Evolutionary conservation across 768 basidiomycete species (phyloP).

Genomic region (Serpula lacrymans): DNA sequence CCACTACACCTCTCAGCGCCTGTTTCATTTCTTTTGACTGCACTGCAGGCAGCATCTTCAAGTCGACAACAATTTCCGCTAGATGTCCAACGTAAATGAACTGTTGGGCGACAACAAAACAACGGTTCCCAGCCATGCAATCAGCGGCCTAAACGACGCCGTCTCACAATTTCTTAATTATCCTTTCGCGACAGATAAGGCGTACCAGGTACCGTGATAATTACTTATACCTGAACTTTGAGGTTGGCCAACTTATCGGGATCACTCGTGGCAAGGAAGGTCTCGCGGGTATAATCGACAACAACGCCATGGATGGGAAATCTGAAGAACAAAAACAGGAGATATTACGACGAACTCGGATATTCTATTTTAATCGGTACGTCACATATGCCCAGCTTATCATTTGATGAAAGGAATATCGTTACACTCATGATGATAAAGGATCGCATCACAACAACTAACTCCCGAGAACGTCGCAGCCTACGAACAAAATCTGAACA

Average conservation of each 20-base stretch:
- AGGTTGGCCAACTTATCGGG: conserved; percentile 5
- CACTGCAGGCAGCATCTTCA: no score
- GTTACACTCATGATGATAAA: conserved; percentile 36
- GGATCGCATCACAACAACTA: conserved; percentile 24
- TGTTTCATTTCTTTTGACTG: neutral
- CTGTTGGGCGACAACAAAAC: no score
- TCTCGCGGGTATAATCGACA: conserved; percentile 51
- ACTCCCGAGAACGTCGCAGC: conserved; percentile 24
- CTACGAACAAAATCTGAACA: conserved; percentile 10
- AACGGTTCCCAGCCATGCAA: no score
- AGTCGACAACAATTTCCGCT: neutral
- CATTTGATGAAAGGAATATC: conserved; percentile 3
- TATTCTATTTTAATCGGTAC: conserved; percentile 74
- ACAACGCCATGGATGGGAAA: conserved; percentile 33
- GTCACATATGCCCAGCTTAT: conserved; percentile 6
- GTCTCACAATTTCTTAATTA: conserved; percentile 46
- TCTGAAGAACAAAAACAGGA: conserved; percentile 42
- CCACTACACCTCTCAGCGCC: neutral
- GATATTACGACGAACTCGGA: conserved; percentile 47
- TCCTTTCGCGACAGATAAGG: conserved; percentile 54
- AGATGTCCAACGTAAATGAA: conserved; percentile 6
- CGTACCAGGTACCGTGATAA: conserved; percentile 51
- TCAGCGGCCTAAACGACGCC: no score
- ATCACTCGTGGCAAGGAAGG: conserved; percentile 53
- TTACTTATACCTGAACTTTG: neutral